These are phyloP conservation scores for Kickxella alabastrina DNA, from an alignment of 192 early-diverging fungal genomes.

Conservation along the genomic window DNA sequence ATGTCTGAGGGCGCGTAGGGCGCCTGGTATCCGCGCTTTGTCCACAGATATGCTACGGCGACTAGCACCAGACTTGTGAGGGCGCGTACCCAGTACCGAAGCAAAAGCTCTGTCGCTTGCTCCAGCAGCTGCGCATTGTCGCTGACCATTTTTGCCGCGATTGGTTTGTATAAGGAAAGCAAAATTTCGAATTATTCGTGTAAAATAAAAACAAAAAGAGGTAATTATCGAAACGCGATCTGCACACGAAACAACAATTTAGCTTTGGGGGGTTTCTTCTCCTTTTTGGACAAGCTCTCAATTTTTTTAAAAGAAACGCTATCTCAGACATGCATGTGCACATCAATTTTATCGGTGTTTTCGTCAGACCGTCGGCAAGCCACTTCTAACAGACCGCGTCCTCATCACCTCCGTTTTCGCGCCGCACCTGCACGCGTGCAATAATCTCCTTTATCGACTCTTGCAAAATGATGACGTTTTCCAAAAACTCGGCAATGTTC, in stretches of 20 bases:
- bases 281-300: too few species aligned
- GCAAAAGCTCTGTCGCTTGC: background rate
- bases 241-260: too few species aligned
- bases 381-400: slow-evolving; percentile 34
- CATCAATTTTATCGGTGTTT: too few species aligned
- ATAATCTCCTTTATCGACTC: slow-evolving; percentile 91
- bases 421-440: slow-evolving; percentile 73
- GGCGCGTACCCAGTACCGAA: slow-evolving; percentile 20
- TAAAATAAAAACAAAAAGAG: background rate
- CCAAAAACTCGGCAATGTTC: slow-evolving; percentile 58
- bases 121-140: too few species aligned
- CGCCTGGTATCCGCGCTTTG: slow-evolving; percentile 19
- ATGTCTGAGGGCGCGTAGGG: slow-evolving; percentile 27
- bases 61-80: slow-evolving; percentile 17
- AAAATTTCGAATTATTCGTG: background rate
- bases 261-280: too few species aligned
- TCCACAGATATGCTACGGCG: slow-evolving; percentile 25
- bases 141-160: background rate
- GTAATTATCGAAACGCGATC: too few species aligned
- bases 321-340: too few species aligned
- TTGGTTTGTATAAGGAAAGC: background rate
- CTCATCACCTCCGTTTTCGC: slow-evolving; percentile 72
- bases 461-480: slow-evolving; percentile 89
- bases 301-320: too few species aligned
- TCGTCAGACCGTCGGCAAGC: too few species aligned